phyloP scores from a whole-genome alignment of 2,329 filamentous ascomycete genomes.

The Fusarium protoensiforme region DNA sequence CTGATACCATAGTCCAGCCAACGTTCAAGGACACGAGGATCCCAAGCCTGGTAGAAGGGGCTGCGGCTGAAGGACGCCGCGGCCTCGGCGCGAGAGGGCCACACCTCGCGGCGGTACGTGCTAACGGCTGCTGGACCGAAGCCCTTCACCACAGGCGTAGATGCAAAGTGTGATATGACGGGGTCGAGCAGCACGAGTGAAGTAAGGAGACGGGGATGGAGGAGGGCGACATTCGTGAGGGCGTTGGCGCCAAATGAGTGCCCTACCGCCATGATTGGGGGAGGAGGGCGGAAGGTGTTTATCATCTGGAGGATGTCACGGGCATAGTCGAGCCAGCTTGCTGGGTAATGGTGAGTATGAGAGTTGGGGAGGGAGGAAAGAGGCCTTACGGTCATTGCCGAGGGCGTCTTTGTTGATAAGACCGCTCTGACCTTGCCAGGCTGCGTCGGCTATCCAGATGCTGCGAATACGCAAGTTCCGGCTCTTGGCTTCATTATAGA shows the following conservation, averaged over 20 bases:
- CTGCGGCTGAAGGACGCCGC: slow-evolving; percentile 71
- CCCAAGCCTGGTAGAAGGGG: slow-evolving; percentile 83
- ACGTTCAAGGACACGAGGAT: slow-evolving; percentile 77
- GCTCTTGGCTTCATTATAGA: slow-evolving; percentile 68
- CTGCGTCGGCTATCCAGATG: slow-evolving; percentile 93
- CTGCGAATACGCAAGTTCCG: slow-evolving; percentile 77
- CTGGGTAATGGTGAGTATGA: slow-evolving; percentile 19
- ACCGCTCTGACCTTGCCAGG: slow-evolving; percentile 84
- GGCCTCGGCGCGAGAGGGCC: slow-evolving; percentile 81
- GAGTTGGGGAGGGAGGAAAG: not conserved
- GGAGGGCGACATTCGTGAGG: slow-evolving; percentile 76
- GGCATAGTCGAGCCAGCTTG: slow-evolving; percentile 84
- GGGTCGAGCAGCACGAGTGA: slow-evolving; percentile 86
- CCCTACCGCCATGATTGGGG: slow-evolving; percentile 84
- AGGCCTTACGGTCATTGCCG: slow-evolving; percentile 82
- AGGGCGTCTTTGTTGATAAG: slow-evolving; percentile 79
- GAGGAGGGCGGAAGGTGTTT: slow-evolving; percentile 83
- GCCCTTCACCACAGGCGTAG: slow-evolving; percentile 48
- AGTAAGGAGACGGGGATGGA: slow-evolving; percentile 84
- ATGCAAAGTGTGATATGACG: slow-evolving; percentile 69
- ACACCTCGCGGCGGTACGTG: slow-evolving; percentile 78
- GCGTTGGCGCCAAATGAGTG: slow-evolving; percentile 89
- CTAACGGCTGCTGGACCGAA: slow-evolving; percentile 68
- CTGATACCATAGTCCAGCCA: slow-evolving; percentile 76
- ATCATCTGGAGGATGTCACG: slow-evolving; percentile 87